A percentile compares a stretch with the other conserved stretches of the same genome.
Conservation (phyloP, 306 rosid species). For the Dalbergia cochinchinensis region DNA sequence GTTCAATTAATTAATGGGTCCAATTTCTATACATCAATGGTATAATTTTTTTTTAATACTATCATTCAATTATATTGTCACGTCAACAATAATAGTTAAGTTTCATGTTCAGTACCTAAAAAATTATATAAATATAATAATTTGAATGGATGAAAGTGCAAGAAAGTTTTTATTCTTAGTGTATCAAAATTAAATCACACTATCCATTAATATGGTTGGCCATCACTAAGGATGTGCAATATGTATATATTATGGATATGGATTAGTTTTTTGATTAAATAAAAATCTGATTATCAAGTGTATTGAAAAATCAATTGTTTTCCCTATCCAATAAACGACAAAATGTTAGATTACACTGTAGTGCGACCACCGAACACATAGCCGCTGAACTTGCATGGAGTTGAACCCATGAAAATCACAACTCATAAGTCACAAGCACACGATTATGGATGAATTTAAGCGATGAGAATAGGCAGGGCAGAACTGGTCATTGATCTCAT, state of each 20-base stretch:
- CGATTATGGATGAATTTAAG: conserved; percentile 20
- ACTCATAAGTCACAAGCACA: conserved; percentile 26
- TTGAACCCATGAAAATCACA: conserved; percentile 47
- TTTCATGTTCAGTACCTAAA: no score
- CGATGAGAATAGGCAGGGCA: conserved; percentile 29
- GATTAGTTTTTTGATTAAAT: neutral
- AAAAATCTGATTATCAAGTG: neutral
- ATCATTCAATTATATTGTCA: no score
- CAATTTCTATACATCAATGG: no score
- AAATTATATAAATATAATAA: no score
- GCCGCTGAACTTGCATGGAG: conserved; percentile 51
- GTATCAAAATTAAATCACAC: no score
- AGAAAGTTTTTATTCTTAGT: no score
- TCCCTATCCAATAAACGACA: conserved; percentile 53
- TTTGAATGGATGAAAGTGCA: no score
- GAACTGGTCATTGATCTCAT: conserved; percentile 28
- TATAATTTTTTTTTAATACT: no score
- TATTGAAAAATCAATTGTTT: conserved; percentile 16
- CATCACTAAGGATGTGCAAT: conserved; percentile 31
- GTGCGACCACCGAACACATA: conserved; percentile 55
- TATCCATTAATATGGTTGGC: neutral
- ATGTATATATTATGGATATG: neutral
- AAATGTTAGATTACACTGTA: conserved; percentile 56
- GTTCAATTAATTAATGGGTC: neutral
- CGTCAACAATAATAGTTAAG: no score